These are phyloP conservation scores for Penicillium ucsense DNA, from an alignment of 495 filamentous ascomycete genomes.

Conservation along the genomic window DNA sequence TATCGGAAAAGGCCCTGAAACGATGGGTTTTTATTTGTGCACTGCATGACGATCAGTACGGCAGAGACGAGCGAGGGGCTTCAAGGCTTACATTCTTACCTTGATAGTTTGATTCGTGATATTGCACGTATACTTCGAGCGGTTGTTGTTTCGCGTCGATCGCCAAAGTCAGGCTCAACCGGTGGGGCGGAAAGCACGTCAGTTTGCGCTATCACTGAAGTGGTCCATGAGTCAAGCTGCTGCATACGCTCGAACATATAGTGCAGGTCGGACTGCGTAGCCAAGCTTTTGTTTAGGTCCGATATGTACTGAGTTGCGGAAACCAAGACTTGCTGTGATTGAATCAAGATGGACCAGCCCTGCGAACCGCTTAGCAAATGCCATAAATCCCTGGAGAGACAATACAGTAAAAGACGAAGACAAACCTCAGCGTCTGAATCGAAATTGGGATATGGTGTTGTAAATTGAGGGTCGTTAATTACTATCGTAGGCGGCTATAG, in stretches of 20 bases:
- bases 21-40: constrained; percentile 53
- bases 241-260: constrained; percentile 46
- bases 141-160: constrained; percentile 34
- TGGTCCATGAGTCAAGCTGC: constrained; percentile 43
- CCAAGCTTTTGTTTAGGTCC: constrained; percentile 37
- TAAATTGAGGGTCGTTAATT: constrained; percentile 47
- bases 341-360: constrained; percentile 47
- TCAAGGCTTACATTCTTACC: constrained; percentile 18
- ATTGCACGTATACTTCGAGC: constrained; percentile 44
- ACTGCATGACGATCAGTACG: constrained; percentile 17
- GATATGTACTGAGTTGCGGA: constrained; percentile 47
- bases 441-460: constrained; percentile 44
- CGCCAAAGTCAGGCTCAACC: constrained; percentile 30
- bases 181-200: constrained; percentile 32
- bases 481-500: constrained; percentile 41
- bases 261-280: constrained; percentile 27
- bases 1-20: constrained; percentile 50
- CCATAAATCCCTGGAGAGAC: no score
- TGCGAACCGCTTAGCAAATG: constrained; percentile 11
- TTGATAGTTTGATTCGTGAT: constrained; percentile 48
- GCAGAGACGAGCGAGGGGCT: no score
- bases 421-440: constrained; percentile 44
- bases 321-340: constrained; percentile 47
- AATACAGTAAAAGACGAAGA: not conserved
- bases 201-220: constrained; percentile 37